Conservation (phyloP, 371 early-diverging fungal genomes). For the Mucor racemosus region DNA sequence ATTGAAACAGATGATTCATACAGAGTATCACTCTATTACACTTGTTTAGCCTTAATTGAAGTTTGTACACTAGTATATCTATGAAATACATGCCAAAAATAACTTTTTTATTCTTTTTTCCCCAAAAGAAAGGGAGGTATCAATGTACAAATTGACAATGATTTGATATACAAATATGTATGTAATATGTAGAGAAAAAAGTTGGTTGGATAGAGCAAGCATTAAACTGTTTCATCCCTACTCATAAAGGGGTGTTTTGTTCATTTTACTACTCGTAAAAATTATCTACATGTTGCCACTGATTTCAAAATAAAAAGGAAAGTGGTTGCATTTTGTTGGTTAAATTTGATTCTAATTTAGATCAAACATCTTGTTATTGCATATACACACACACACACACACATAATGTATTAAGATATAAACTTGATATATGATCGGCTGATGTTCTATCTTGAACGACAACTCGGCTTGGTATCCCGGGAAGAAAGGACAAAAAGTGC, state of each 20-base stretch:
- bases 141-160: too few species aligned
- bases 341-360: constrained; percentile 13
- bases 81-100: background rate
- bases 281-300: background rate
- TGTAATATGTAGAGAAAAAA: background rate
- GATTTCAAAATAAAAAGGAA: background rate
- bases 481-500: background rate
- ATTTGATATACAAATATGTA: too few species aligned
- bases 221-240: constrained; percentile 24
- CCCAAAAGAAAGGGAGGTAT: background rate
- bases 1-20: constrained; percentile 7
- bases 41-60: constrained; percentile 14
- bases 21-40: constrained; percentile 6
- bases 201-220: constrained; percentile 10
- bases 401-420: constrained; percentile 1
- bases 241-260: background rate
- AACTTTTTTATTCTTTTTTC: background rate
- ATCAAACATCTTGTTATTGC: background rate
- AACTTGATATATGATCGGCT: constrained; percentile 13
- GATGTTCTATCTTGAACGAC: constrained; percentile 1
- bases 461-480: constrained; percentile 9
- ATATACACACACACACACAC: background rate
- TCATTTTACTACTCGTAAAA: background rate
- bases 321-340: constrained; percentile 2
- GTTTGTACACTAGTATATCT: constrained; percentile 1